These are phyloP conservation scores for Pelomyxa schiedti DNA, from an alignment of 78 protist genomes.

Conservation along the genomic window DNA sequence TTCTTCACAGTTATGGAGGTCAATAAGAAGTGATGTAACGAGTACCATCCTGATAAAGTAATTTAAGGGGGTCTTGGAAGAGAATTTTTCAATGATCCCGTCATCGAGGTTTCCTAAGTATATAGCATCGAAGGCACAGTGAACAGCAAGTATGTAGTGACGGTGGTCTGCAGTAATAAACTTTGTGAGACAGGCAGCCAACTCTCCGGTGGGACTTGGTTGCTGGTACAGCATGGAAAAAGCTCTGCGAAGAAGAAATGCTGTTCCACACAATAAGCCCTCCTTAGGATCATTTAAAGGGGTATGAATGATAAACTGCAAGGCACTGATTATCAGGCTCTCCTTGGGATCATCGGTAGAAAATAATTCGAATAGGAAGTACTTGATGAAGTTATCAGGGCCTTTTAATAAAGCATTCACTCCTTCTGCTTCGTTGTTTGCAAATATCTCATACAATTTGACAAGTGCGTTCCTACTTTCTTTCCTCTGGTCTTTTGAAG, in stretches of 20 bases:
- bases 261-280: conserved; percentile 6
- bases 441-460: not conserved
- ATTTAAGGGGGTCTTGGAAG: conserved; percentile 1
- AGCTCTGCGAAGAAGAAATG: conserved; percentile 1
- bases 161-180: not conserved
- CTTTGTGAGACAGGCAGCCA: not conserved
- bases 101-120: not conserved
- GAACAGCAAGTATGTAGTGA: not conserved
- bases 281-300: not conserved
- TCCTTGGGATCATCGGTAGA: not conserved
- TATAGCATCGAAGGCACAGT: not conserved
- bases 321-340: not conserved
- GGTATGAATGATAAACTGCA: not conserved
- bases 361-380: conserved; percentile 12
- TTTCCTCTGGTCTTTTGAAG: not conserved
- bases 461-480: not conserved
- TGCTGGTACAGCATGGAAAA: not conserved
- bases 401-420: not conserved
- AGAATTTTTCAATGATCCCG: not conserved
- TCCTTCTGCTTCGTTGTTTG: not conserved
- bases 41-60: not conserved
- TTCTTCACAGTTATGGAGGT: not conserved
- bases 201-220: not conserved
- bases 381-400: not conserved
- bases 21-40: conserved; percentile 3